These are phyloP conservation scores for Plantago lanceolata DNA, from an alignment of 305 asterid species.

Conservation along the genomic window DNA sequence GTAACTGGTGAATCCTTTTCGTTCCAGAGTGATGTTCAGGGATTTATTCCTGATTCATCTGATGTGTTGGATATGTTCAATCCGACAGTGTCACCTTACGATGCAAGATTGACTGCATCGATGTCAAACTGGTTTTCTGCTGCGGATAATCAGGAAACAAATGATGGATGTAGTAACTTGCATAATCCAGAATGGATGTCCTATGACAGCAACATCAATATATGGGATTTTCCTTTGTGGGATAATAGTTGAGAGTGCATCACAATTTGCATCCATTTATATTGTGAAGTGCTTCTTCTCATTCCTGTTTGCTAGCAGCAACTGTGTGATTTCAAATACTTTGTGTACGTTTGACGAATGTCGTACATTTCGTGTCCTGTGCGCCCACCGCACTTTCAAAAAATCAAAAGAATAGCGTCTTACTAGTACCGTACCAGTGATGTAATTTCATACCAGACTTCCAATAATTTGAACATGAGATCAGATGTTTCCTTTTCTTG, in stretches of 20 bases:
- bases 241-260: conserved; percentile 10
- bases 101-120: conserved; percentile 41
- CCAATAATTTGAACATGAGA: neutral
- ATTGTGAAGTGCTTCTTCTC: neutral
- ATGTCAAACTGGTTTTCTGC: conserved; percentile 34
- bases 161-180: conserved; percentile 19
- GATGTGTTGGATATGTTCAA: conserved; percentile 24
- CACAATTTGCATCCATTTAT: neutral
- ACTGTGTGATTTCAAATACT: neutral
- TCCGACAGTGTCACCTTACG: conserved; percentile 40
- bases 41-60: conserved; percentile 22
- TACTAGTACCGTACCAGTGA: too few species aligned
- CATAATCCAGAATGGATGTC: conserved; percentile 28
- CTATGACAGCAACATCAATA: conserved; percentile 21
- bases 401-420: too few species aligned
- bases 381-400: too few species aligned
- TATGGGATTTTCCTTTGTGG: conserved; percentile 47
- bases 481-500: neutral
- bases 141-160: conserved; percentile 21
- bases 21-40: conserved; percentile 19
- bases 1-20: conserved; percentile 15
- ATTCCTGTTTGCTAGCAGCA: neutral
- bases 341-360: too few species aligned
- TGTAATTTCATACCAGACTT: too few species aligned
- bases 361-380: too few species aligned